phyloP scores from a whole-genome alignment of 2,329 filamentous ascomycete genomes.

The Akanthomyces lecanii region DNA sequence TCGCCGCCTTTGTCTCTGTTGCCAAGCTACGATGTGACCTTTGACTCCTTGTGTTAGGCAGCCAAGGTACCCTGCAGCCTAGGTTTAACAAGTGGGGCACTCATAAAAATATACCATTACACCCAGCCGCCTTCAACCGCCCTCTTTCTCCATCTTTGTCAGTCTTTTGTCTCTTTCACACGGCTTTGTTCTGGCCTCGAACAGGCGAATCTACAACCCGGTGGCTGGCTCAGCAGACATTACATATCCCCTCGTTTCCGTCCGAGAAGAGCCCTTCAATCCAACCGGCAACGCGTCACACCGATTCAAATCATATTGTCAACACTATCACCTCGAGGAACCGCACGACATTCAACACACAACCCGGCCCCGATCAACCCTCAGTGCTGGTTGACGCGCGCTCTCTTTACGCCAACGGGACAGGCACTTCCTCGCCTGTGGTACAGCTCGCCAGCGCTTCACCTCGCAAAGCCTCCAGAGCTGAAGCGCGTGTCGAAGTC shows the following conservation, averaged over 20 bases:
- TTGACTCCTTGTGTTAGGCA: neutral
- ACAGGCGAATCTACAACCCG: neutral
- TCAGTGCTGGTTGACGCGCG: neutral
- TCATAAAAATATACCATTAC: conserved; percentile 1
- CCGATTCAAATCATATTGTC: neutral
- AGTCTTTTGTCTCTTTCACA: neutral
- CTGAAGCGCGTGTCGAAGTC: neutral
- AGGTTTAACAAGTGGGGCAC: conserved; percentile 4
- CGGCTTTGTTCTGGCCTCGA: neutral
- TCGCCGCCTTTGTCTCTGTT: neutral
- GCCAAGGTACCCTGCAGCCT: conserved; percentile 5
- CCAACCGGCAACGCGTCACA: neutral
- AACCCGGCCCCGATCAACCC: neutral
- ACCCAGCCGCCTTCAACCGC: neutral
- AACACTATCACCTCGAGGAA: neutral
- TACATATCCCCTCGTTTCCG: neutral
- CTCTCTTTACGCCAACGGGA: neutral
- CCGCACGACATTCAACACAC: neutral
- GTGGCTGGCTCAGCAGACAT: neutral
- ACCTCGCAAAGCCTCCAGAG: neutral
- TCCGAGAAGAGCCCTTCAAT: neutral
- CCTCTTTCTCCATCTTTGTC: conserved; percentile 7
- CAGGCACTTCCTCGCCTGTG: neutral
- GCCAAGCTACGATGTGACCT: neutral
- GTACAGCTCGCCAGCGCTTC: neutral